These are phyloP conservation scores for Prunus dulcis DNA, from an alignment of 306 rosid genomes.

Conservation along the genomic window DNA sequence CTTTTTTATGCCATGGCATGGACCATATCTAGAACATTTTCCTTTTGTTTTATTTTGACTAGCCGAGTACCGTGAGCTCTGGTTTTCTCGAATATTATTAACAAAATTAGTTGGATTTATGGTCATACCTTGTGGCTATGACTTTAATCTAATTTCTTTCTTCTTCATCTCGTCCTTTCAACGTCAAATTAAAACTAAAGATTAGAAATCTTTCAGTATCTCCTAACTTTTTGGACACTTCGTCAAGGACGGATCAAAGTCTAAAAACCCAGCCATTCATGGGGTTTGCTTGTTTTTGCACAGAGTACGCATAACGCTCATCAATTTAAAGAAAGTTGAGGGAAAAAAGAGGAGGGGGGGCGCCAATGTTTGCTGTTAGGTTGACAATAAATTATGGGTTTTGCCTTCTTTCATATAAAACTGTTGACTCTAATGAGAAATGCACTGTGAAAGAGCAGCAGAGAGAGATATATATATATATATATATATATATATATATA, in stretches of 20 bases:
- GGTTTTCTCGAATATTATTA: neutral
- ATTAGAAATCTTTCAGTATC: neutral
- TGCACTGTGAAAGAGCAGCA: neutral
- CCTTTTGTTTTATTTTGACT: neutral
- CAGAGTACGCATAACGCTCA: neutral
- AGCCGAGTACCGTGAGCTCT: no score
- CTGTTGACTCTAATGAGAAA: neutral
- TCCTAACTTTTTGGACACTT: neutral
- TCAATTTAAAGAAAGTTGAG: neutral
- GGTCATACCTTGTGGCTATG: constrained; percentile 2
- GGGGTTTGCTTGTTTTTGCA: constrained; percentile 1
- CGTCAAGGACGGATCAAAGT: neutral
- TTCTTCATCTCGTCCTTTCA: neutral
- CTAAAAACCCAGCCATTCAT: neutral
- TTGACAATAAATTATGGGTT: constrained; percentile 5
- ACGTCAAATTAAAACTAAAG: neutral
- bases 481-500: neutral
- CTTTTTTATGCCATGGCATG: neutral
- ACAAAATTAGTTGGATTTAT: constrained; percentile 1
- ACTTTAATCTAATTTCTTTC: neutral
- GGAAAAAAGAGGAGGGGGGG: neutral
- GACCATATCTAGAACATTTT: neutral
- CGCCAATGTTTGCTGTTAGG: constrained; percentile 16
- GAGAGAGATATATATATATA: neutral
- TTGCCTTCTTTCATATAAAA: neutral